These are phyloP conservation scores for Choiromyces venosus DNA, from an alignment of 495 filamentous ascomycete genomes.

Conservation along the genomic window DNA sequence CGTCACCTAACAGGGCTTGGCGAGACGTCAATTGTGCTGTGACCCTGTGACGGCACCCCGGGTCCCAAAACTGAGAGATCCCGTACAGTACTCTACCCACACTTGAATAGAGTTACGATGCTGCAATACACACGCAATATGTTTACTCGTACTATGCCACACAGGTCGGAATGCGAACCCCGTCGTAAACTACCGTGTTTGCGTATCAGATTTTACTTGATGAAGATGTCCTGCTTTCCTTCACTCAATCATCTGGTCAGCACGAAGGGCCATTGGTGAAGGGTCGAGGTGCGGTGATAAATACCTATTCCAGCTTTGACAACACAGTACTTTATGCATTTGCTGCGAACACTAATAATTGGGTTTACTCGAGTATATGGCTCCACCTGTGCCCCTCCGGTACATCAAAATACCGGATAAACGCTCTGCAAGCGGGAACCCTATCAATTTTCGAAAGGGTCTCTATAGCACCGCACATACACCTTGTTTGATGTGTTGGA, in stretches of 20 bases:
- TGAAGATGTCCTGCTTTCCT: not conserved
- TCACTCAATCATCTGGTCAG: not conserved
- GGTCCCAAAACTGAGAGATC: not conserved
- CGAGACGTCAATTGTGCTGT: not conserved
- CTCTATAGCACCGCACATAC: not conserved
- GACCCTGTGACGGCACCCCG: not conserved
- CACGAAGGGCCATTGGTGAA: not conserved
- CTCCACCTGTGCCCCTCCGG: not conserved
- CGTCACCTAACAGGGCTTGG: not conserved
- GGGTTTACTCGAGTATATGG: not conserved
- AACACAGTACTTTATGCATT: not conserved
- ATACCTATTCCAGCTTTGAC: not conserved
- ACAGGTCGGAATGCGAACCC: no score
- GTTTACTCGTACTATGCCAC: not conserved
- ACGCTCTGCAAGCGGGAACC: not conserved
- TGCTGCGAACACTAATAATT: not conserved
- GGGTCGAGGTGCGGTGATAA: not conserved
- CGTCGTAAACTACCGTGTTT: not conserved
- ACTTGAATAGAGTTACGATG: not conserved
- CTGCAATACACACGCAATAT: not conserved
- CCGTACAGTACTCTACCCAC: not conserved
- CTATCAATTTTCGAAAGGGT: not conserved
- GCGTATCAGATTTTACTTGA: not conserved
- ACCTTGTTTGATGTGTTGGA: not conserved
- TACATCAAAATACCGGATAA: not conserved